Evolutionary conservation across 495 filamentous ascomycete species (phyloP), one percentile per base, ranked within the genome.

Genomic region (Lasiosphaeria hispida): DNA sequence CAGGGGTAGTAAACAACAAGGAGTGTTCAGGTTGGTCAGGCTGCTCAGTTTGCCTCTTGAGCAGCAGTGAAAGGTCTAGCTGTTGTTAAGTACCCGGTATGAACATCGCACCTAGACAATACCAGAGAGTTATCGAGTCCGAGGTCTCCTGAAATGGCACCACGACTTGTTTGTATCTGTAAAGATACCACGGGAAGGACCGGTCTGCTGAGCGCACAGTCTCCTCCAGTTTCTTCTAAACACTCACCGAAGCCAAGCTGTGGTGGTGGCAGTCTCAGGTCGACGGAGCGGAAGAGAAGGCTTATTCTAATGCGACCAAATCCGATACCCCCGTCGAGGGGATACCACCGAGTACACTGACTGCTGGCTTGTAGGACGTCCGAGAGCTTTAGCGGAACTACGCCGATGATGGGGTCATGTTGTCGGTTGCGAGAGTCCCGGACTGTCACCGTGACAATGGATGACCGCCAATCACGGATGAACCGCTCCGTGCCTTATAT

Each of bases 401-500:
- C 87, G 19, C 93, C 93, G 15, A 97, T 85, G 50, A 97, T 91
- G 11, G 93, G 93, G 60, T 97, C 93, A 61, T 97, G 93, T 72
- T 97, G 85, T 40, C 93, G 82, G 64, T 96, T 87, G 13, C 93
- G 84, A 50, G 87, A 83, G 69, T 97, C 92, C 10, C 93, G 84
- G 33, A 96, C 91, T 11, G 88, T 89, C 50, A 96, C 80, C 0
- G 91, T 96, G 37, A 96, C 83, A 48, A 96, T 86, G 35, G 84
- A 81, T 36, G 88, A 92, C 45, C 91, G 80, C 93, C 93, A 97
- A 69, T 97, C 93, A 10, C 93, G 85, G n/a, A 97, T 80, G 63
- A 97, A 97, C 2, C 89, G 82, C 67, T 97, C 93, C 6, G 92
- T 96, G 36, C 93, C 93, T 13, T n/a, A n/a, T n/a, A n/a, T n/a